A percentile compares a stretch with the other conserved stretches of the same genome.
phyloP scores from a whole-genome alignment of 495 filamentous ascomycete species.

The Penicillium odoratum region DNA sequence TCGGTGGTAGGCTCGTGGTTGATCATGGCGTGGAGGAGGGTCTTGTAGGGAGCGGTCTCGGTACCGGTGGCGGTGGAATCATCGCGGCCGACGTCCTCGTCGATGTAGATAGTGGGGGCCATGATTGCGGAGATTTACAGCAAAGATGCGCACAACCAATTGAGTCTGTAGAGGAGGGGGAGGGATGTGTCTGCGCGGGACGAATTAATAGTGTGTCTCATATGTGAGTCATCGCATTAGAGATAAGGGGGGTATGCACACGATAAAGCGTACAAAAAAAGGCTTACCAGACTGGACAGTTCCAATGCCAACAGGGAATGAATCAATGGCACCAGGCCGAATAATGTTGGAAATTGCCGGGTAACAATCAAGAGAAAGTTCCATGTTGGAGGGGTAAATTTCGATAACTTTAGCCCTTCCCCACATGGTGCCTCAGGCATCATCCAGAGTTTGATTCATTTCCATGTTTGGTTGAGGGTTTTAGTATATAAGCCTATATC shows the following conservation, averaged over 20 bases:
- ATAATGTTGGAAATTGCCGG: neutral
- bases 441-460: neutral
- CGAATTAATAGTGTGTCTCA: slow-evolving; percentile 13
- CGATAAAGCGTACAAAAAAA: neutral
- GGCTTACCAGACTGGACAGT: neutral
- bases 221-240: slow-evolving; percentile 18
- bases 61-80: slow-evolving; percentile 65
- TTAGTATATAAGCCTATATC: neutral
- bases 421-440: slow-evolving; percentile 38
- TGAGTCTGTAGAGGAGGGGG: slow-evolving; percentile 1
- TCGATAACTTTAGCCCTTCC: slow-evolving; percentile 22
- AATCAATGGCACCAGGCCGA: slow-evolving; percentile 6
- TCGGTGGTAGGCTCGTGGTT: slow-evolving; percentile 61
- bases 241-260: slow-evolving; percentile 7
- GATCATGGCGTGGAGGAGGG: slow-evolving; percentile 72
- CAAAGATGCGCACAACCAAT: slow-evolving; percentile 2
- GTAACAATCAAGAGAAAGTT: neutral
- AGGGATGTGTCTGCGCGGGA: neutral
- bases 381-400: slow-evolving; percentile 41
- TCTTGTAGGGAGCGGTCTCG: slow-evolving; percentile 75
- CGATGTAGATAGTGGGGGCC: slow-evolving; percentile 66
- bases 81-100: slow-evolving; percentile 76
- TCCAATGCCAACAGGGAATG: neutral
- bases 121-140: slow-evolving; percentile 23
- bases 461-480: neutral